Evolutionary conservation across 495 filamentous ascomycete species (phyloP).

Genomic region (Aspergillus ostianus): DNA sequence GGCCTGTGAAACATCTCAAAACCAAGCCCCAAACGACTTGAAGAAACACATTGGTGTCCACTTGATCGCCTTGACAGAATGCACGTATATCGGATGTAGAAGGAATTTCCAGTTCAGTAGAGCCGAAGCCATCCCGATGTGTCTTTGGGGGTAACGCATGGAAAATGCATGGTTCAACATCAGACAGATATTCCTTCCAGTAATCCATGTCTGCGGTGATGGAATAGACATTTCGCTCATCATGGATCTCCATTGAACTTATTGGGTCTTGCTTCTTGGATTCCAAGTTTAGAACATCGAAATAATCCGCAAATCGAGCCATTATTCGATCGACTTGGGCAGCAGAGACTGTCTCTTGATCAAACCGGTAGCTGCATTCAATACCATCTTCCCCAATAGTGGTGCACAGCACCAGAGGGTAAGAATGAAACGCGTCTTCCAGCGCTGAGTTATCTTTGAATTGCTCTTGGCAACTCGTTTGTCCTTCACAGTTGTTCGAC

Average conservation of each 20-base stretch:
- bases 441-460: too few relatives aligned
- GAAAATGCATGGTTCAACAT: constrained; percentile 55
- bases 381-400: too few relatives aligned
- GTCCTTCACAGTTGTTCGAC: too few relatives aligned
- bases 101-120: constrained; percentile 13
- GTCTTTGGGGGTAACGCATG: constrained; percentile 36
- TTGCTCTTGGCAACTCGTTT: too few relatives aligned
- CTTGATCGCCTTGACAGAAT: constrained; percentile 31
- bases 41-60: constrained; percentile 34
- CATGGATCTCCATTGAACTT: too few relatives aligned
- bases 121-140: background rate
- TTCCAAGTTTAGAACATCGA: constrained; percentile 3
- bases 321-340: constrained; percentile 32
- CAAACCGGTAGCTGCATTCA: constrained; percentile 37
- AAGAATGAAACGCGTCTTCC: too few relatives aligned
- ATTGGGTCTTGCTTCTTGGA: background rate
- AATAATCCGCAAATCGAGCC: constrained; percentile 24
- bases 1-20: constrained; percentile 50
- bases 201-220: constrained; percentile 35
- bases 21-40: constrained; percentile 56
- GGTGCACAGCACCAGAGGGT: too few relatives aligned
- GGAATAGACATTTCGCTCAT: constrained; percentile 5
- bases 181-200: constrained; percentile 52
- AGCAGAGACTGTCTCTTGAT: constrained; percentile 34
- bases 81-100: constrained; percentile 23